A percentile compares a stretch with the other conserved stretches of the same genome.
phyloP scores from a whole-genome alignment of 2,329 filamentous ascomycete species.

The Epichloe typhina region DNA sequence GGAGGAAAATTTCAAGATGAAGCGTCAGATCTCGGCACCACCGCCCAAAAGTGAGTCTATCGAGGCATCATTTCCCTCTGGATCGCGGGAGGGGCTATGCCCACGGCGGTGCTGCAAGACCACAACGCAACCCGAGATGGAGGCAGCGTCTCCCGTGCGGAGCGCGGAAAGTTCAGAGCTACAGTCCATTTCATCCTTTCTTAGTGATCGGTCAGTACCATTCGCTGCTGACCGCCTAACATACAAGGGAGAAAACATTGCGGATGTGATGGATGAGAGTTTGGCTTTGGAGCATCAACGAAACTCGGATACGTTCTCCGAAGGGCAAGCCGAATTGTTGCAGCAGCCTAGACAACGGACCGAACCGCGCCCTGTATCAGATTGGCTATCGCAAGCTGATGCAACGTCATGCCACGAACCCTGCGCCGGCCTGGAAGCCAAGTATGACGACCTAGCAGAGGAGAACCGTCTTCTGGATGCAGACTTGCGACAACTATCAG shows the following conservation, averaged over 20 bases:
- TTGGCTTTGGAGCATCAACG: background rate
- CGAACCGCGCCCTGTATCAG: background rate
- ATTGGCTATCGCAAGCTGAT: background rate
- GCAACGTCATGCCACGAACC: background rate
- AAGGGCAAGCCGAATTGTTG: background rate
- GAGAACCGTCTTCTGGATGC: background rate
- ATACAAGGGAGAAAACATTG: background rate
- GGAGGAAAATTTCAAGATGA: background rate
- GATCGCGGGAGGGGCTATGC: background rate
- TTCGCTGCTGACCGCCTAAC: background rate
- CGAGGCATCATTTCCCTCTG: background rate
- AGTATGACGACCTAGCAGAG: background rate
- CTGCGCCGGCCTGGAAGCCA: background rate
- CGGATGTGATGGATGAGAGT: background rate
- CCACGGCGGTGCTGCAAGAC: background rate
- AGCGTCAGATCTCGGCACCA: background rate
- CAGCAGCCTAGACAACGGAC: background rate
- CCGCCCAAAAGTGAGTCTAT: background rate
- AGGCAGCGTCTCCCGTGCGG: background rate
- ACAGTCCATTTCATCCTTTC: background rate
- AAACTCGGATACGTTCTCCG: background rate
- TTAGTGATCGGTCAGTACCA: background rate
- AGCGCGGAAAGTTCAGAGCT: background rate
- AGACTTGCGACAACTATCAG: background rate
- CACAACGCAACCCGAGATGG: background rate